phyloP scores from a whole-genome alignment of 148 eudicot species.

The Agrostemma githago region DNA sequence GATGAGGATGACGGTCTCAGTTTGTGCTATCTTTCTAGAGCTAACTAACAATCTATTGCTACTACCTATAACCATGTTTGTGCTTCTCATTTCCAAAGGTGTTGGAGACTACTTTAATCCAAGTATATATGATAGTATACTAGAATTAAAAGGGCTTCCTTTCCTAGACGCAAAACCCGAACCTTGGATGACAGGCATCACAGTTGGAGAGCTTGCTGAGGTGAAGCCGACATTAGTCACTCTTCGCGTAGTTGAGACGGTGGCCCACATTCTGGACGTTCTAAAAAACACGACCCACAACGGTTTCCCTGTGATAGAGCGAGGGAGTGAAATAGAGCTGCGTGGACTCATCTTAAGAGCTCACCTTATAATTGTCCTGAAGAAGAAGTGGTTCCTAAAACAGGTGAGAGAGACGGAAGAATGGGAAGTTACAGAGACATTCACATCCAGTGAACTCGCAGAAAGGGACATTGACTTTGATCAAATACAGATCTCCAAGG shows the following conservation, averaged over 20 bases:
- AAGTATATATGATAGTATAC: constrained; percentile 75
- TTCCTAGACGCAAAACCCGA: constrained; percentile 74
- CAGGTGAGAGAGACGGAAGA: constrained; percentile 57
- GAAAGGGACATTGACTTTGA: constrained; percentile 51
- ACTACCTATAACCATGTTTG: constrained; percentile 80
- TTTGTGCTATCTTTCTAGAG: constrained; percentile 81
- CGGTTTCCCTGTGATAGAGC: constrained; percentile 67
- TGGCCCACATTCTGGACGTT: constrained; percentile 53
- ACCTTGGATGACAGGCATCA: constrained; percentile 82
- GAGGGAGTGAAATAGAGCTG: constrained; percentile 33
- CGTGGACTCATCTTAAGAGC: constrained; percentile 68
- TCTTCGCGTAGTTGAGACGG: constrained; percentile 66
- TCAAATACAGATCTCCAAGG: constrained; percentile 47
- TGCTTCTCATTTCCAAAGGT: constrained; percentile 71
- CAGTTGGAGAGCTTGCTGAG: constrained; percentile 68
- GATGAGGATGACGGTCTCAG: constrained; percentile 96
- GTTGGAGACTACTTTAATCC: constrained; percentile 82
- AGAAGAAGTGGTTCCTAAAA: constrained; percentile 67
- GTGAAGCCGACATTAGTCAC: constrained; percentile 52
- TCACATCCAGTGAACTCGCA: constrained; percentile 50
- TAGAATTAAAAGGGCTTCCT: constrained; percentile 81
- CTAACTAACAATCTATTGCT: constrained; percentile 75
- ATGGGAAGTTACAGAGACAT: constrained; percentile 56
- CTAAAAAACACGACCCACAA: constrained; percentile 68
- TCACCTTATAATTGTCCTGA: constrained; percentile 63